A percentile compares a stretch with the other conserved stretches of the same genome.
These are phyloP conservation scores for Dunaliella primolecta DNA, from an alignment of 139 green algal genomes.

Conservation along the genomic window DNA sequence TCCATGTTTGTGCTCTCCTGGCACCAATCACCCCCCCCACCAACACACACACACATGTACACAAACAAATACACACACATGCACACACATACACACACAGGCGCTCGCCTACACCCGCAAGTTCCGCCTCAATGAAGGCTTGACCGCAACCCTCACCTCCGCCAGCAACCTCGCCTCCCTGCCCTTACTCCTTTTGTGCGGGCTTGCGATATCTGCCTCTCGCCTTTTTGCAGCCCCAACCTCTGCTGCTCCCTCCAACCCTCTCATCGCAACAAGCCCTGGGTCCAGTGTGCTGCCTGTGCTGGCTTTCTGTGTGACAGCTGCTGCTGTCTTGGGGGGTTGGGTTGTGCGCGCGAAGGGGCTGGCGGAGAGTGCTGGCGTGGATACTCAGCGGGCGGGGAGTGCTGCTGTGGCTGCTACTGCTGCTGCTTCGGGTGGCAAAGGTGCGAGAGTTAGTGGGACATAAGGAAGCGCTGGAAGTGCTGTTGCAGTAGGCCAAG, in stretches of 20 bases:
- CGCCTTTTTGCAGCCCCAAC: neutral
- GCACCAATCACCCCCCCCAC: too few species aligned
- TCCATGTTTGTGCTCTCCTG: too few species aligned
- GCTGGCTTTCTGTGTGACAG: neutral
- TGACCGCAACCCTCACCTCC: slow-evolving; percentile 13
- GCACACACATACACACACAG: slow-evolving; percentile 10
- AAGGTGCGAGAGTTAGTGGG: neutral
- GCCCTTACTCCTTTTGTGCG: slow-evolving; percentile 7
- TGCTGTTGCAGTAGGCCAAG: too few species aligned
- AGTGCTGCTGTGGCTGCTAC: neutral
- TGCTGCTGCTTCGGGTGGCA: neutral
- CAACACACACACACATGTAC: too few species aligned
- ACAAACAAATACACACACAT: too few species aligned
- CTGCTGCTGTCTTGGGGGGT: neutral
- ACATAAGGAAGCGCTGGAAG: neutral
- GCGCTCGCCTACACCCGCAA: slow-evolving; percentile 25
- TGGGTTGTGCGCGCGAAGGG: neutral
- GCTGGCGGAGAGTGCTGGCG: neutral
- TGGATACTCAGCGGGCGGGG: neutral
- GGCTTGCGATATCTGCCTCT: neutral
- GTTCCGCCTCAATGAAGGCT: slow-evolving; percentile 47
- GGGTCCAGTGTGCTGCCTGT: neutral
- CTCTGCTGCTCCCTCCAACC: neutral
- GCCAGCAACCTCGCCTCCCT: slow-evolving; percentile 16
- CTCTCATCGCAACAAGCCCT: neutral